These are phyloP conservation scores for Penicillium fimorum DNA, from an alignment of 495 filamentous ascomycete species.

Conservation along the genomic window DNA sequence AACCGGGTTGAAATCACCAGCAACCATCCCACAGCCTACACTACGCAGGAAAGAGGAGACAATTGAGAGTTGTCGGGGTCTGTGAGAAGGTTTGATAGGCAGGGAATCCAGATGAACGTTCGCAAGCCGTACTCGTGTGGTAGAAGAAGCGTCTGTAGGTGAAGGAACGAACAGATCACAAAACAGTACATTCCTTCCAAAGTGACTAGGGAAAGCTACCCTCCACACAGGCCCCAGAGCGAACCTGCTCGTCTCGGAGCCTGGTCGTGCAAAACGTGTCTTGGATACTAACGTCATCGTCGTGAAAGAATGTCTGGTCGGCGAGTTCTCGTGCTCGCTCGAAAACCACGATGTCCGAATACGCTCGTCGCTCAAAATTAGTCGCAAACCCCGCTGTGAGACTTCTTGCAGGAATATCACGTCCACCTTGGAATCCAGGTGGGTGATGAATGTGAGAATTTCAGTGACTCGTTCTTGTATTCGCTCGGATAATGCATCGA, in stretches of 20 bases:
- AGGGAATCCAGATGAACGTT: constrained; percentile 30
- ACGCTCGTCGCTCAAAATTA: constrained; percentile 13
- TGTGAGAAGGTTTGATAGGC: constrained; percentile 22
- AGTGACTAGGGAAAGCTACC: constrained; percentile 20
- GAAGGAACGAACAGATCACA: constrained; percentile 25
- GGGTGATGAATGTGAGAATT: constrained; percentile 14
- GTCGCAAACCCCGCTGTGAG: constrained; percentile 12
- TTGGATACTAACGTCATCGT: constrained; percentile 23
- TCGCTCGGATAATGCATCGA: constrained; percentile 10
- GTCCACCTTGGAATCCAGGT: constrained; percentile 4
- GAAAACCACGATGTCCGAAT: constrained; percentile 20
- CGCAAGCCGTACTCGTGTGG: constrained; percentile 16
- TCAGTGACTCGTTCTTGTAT: constrained; percentile 9
- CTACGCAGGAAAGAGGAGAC: constrained; percentile 18
- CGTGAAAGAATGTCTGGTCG: constrained; percentile 13
- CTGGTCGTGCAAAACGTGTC: constrained; percentile 1
- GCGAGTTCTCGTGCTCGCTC: constrained; percentile 15
- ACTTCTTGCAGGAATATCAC: constrained; percentile 27
- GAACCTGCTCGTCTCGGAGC: neutral
- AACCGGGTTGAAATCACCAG: constrained; percentile 32
- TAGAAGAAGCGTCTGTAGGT: neutral
- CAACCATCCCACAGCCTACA: constrained; percentile 22
- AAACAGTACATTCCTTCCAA: constrained; percentile 23
- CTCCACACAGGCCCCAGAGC: constrained; percentile 24
- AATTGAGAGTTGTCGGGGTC: constrained; percentile 23